Evolutionary conservation across 2,329 filamentous ascomycete genomes (phyloP).

Genomic region (Eutypella sp.): DNA sequence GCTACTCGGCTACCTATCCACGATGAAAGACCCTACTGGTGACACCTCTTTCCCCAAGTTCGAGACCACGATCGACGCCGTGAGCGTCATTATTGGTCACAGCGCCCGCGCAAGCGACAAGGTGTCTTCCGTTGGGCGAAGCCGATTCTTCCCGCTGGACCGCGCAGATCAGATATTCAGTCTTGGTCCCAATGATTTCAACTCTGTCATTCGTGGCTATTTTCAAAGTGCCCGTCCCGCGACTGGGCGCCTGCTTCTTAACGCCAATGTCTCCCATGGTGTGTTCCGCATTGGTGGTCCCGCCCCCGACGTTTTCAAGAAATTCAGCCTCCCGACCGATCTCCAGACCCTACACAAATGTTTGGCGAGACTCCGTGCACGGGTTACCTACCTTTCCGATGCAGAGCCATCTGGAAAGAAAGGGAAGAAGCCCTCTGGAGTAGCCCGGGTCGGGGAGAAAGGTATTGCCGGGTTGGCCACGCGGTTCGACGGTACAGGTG

Average conservation of each 20-base stretch:
- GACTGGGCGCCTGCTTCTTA: conserved; percentile 50
- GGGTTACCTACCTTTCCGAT: conserved; percentile 12
- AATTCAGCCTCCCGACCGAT: conserved; percentile 2
- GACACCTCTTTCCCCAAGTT: conserved; percentile 43
- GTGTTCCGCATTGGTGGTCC: conserved; percentile 41
- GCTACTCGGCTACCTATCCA: conserved; percentile 40
- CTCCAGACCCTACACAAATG: conserved; percentile 6
- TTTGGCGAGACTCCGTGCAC: conserved; percentile 15
- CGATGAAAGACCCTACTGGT: conserved; percentile 33
- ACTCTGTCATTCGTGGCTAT: conserved; percentile 46
- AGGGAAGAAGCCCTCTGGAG: conserved; percentile 8
- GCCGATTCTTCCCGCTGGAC: conserved; percentile 44
- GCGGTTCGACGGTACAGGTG: conserved; percentile 26
- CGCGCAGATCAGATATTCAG: conserved; percentile 18
- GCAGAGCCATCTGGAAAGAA: conserved; percentile 10
- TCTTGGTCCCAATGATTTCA: conserved; percentile 25
- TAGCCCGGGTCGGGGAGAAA: conserved; percentile 13
- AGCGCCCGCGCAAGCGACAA: conserved; percentile 31
- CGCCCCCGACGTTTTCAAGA: conserved; percentile 30
- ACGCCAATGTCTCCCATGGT: conserved; percentile 50
- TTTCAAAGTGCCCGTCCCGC: conserved; percentile 51
- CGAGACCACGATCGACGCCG: conserved; percentile 41
- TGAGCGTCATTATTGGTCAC: conserved; percentile 49
- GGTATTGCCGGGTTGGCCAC: conserved; percentile 22
- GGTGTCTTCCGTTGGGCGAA: conserved; percentile 38